These are phyloP conservation scores for Jimgerdemannia lactiflua DNA, from an alignment of 192 early-diverging fungal species.

Conservation along the genomic window DNA sequence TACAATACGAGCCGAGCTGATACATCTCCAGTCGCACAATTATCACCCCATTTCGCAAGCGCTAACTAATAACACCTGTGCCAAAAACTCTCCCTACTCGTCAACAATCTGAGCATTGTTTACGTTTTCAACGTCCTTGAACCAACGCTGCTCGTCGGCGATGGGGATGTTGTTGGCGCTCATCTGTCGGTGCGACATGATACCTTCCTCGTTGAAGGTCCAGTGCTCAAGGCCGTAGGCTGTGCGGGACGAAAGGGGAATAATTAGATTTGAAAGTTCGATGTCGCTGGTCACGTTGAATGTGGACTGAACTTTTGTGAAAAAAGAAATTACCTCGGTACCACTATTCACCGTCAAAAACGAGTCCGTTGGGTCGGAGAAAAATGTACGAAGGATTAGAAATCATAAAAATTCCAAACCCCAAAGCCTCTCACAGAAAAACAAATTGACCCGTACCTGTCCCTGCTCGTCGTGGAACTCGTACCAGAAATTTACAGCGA, in stretches of 20 bases:
- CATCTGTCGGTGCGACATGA: conserved; percentile 21
- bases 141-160: conserved; percentile 16
- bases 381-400: not conserved
- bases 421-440: too few relatives aligned
- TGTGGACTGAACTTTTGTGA: too few relatives aligned
- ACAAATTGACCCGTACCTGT: conserved; percentile 10
- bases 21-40: too few relatives aligned
- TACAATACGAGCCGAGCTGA: too few relatives aligned
- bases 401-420: not conserved
- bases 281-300: too few relatives aligned
- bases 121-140: conserved; percentile 25
- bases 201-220: conserved; percentile 24
- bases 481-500: conserved; percentile 51
- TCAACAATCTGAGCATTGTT: conserved; percentile 8
- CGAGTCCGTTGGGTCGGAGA: not conserved
- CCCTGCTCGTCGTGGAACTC: conserved; percentile 34
- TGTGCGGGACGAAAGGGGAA: not conserved
- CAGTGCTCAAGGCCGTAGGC: conserved; percentile 27
- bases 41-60: too few relatives aligned
- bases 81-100: not conserved
- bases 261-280: too few relatives aligned
- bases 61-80: too few relatives aligned
- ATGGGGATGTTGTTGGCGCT: conserved; percentile 15
- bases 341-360: not conserved
- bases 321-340: not conserved